These are phyloP conservation scores for Neoascochyta sp. DNA, from an alignment of 2,329 filamentous ascomycete species.

Conservation along the genomic window DNA sequence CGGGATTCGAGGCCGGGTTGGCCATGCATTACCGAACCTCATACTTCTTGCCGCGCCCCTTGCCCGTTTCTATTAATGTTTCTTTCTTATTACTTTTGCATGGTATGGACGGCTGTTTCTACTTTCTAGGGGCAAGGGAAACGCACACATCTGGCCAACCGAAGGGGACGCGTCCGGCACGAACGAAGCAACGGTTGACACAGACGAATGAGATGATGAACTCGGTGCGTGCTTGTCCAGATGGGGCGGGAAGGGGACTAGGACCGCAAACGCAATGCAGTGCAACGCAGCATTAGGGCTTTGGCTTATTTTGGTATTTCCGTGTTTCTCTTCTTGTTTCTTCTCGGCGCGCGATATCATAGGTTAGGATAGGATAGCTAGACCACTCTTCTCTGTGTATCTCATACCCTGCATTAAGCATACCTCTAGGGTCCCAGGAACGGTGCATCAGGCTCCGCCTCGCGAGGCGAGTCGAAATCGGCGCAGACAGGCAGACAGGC, in stretches of 20 bases:
- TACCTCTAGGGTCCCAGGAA: no score
- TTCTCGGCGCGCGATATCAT: no score
- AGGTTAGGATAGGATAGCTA: conserved; percentile 2
- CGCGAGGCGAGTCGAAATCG: no score
- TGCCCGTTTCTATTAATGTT: conserved; percentile 6
- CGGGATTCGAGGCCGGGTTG: conserved; percentile 2
- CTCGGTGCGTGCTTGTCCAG: no score
- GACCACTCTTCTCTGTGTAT: conserved; percentile 4
- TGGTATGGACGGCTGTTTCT: conserved; percentile 3
- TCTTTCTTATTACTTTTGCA: conserved; percentile 5
- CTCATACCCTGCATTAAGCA: no score
- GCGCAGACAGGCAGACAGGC: no score
- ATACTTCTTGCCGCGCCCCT: conserved; percentile 1
- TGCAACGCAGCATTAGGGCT: not conserved
- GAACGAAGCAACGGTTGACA: conserved; percentile 2
- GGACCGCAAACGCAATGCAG: not conserved
- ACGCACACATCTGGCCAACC: conserved; percentile 1
- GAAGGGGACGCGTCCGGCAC: conserved; percentile 1
- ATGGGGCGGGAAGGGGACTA: not conserved
- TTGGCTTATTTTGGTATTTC: conserved; percentile 2
- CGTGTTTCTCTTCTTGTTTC: no score
- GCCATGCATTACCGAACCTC: no score
- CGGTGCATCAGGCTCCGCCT: no score
- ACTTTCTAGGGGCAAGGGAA: not conserved
- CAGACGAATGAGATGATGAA: not conserved